phyloP scores from a whole-genome alignment of 2,329 filamentous ascomycete genomes.

The Ophiocordyceps robertsii region DNA sequence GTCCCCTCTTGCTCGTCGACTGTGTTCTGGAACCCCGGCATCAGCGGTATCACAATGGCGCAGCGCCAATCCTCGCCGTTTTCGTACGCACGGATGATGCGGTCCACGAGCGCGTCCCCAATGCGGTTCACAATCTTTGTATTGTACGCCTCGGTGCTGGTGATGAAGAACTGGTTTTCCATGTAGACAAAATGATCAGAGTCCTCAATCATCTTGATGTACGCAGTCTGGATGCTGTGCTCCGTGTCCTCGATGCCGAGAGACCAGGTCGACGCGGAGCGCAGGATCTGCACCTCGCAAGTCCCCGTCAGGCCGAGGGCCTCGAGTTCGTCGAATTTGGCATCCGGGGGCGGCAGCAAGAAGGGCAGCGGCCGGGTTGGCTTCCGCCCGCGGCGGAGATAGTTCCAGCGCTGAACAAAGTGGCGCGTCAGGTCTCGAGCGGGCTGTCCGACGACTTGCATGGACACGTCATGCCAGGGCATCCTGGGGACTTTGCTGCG shows the following conservation, averaged over 20 bases:
- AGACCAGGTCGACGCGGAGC: conserved; percentile 85
- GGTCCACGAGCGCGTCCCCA: conserved; percentile 84
- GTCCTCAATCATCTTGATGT: conserved; percentile 85
- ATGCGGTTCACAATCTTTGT: conserved; percentile 86
- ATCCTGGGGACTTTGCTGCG: conserved; percentile 77
- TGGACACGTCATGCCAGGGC: conserved; percentile 97
- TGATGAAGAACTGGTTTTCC: conserved; percentile 98
- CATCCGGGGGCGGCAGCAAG: conserved; percentile 84
- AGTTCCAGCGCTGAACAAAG: conserved; percentile 98
- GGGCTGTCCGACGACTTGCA: conserved; percentile 95
- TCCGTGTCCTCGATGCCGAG: conserved; percentile 79
- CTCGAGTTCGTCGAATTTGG: conserved; percentile 73
- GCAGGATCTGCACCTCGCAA: conserved; percentile 90
- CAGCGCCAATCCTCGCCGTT: conserved; percentile 85
- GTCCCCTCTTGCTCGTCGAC: conserved; percentile 90
- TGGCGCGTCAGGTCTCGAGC: conserved; percentile 88
- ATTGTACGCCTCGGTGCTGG: conserved; percentile 76
- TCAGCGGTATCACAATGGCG: conserved; percentile 80
- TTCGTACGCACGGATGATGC: conserved; percentile 71
- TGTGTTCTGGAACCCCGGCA: conserved; percentile 97
- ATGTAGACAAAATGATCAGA: conserved; percentile 98
- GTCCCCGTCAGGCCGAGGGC: conserved; percentile 81
- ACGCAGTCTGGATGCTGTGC: conserved; percentile 91
- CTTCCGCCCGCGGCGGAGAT: conserved; percentile 82
- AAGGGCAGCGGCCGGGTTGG: conserved; percentile 90